A percentile compares a stretch with the other conserved stretches of the same genome.
Evolutionary conservation across 208 protist species (phyloP).

Genomic region (Wallacemonas sp.): DNA sequence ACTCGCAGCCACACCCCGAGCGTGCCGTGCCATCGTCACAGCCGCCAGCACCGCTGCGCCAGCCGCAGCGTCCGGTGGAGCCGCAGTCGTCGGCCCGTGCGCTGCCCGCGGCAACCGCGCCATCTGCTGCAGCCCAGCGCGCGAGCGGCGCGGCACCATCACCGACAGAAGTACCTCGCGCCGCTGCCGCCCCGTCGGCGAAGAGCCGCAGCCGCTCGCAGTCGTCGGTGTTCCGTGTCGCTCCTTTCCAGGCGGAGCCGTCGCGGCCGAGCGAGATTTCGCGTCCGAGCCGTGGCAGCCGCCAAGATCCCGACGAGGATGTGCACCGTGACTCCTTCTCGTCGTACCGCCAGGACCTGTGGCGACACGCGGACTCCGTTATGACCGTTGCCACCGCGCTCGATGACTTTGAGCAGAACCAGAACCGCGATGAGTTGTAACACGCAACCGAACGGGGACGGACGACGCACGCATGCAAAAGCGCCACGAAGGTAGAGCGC

Average conservation of each 20-base stretch:
- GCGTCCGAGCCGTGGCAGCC: neutral
- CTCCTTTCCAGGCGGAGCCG: constrained; percentile 5
- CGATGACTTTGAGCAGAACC: constrained; percentile 1
- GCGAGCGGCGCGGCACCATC: neutral
- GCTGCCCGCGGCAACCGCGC: neutral
- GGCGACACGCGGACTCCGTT: constrained; percentile 35
- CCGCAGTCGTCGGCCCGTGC: no score
- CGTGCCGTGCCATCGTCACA: neutral
- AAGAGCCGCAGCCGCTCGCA: constrained; percentile 6
- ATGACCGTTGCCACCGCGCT: constrained; percentile 17
- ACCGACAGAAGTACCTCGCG: neutral
- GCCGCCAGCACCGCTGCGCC: neutral
- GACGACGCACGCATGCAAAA: neutral
- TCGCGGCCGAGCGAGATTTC: constrained; percentile 14
- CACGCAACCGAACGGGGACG: neutral
- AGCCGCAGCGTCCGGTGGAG: no score
- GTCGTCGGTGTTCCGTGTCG: constrained; percentile 1
- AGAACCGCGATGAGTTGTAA: neutral
- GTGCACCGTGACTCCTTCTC: constrained; percentile 28
- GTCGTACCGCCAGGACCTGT: constrained; percentile 41
- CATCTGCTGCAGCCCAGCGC: neutral
- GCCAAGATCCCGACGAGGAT: constrained; percentile 12
- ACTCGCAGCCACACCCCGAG: neutral
- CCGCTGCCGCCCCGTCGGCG: neutral
- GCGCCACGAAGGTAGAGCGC: no score